phyloP scores from a whole-genome alignment of 306 rosid species.

The Vigna mungo region DNA sequence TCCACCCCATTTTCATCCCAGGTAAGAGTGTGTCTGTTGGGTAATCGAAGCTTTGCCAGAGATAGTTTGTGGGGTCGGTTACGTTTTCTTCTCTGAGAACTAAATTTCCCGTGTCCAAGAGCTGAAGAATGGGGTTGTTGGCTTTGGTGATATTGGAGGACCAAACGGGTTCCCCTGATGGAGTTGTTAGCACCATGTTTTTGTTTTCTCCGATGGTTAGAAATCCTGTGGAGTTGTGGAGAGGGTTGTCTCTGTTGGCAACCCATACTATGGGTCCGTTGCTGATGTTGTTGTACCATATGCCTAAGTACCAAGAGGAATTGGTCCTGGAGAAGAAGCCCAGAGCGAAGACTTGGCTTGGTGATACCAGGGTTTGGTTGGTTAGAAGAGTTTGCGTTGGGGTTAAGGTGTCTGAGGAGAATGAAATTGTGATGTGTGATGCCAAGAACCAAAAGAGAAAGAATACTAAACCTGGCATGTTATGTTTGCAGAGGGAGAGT shows the following conservation, averaged over 20 bases:
- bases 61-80: constrained; percentile 35
- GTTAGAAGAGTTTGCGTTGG: constrained; percentile 49
- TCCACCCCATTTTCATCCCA: constrained; percentile 77
- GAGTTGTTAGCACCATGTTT: constrained; percentile 49
- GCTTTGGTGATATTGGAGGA: constrained; percentile 49
- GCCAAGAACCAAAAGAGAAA: constrained; percentile 36
- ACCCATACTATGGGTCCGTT: constrained; percentile 64
- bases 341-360: constrained; percentile 52
- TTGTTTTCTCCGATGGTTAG: constrained; percentile 54
- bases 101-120: constrained; percentile 67
- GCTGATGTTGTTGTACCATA: constrained; percentile 61
- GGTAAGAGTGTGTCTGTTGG: constrained; percentile 75
- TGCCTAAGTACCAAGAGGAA: constrained; percentile 64
- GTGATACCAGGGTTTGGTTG: constrained; percentile 61
- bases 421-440: constrained; percentile 29
- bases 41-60: constrained; percentile 82
- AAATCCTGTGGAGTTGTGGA: constrained; percentile 44
- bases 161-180: constrained; percentile 50
- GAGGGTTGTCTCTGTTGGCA: constrained; percentile 78
- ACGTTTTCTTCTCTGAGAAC: constrained; percentile 52
- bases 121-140: constrained; percentile 52
- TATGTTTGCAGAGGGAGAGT: constrained; percentile 48
- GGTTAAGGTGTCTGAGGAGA: constrained; percentile 55
- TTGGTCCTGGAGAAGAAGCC: constrained; percentile 52
- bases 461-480: constrained; percentile 47